Conservation (phyloP, 192 early-diverging fungal species). For the Podila epigama region DNA sequence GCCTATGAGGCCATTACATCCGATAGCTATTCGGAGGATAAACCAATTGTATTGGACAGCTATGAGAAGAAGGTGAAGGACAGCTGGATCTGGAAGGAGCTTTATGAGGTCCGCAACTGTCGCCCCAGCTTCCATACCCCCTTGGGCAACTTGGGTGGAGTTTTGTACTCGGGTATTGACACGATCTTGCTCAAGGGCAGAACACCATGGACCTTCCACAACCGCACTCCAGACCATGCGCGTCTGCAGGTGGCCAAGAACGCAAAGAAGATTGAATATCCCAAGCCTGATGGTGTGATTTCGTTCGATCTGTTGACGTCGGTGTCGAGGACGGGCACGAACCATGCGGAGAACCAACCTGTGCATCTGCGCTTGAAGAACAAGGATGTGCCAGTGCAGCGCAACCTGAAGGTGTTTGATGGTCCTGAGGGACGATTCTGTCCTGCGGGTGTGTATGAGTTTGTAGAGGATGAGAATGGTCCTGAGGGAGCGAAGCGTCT, state of each 20-base stretch:
- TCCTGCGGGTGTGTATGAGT: conserved; percentile 98
- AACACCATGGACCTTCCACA: conserved; percentile 94
- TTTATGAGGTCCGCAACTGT: conserved; percentile 91
- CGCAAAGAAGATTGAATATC: conserved; percentile 88
- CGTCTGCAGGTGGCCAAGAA: conserved; percentile 74
- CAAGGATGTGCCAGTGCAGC: conserved; percentile 76
- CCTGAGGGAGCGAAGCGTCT: conserved; percentile 85
- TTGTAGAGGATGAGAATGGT: conserved; percentile 90
- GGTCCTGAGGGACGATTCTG: conserved; percentile 98
- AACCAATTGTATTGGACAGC: conserved; percentile 71
- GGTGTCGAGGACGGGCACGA: conserved; percentile 91
- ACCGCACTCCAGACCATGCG: conserved; percentile 82
- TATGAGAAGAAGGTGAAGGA: conserved; percentile 86
- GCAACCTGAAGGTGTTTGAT: conserved; percentile 85
- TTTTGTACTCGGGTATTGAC: conserved; percentile 89
- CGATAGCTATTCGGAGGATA: conserved; percentile 52
- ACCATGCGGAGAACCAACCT: conserved; percentile 95
- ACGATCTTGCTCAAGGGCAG: conserved; percentile 89
- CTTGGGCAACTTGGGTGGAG: conserved; percentile 86
- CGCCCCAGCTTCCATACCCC: conserved; percentile 92
- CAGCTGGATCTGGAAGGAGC: conserved; percentile 92
- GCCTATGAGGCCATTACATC: conserved; percentile 75
- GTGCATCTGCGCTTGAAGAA: conserved; percentile 88
- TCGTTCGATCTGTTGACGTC: conserved; percentile 95
- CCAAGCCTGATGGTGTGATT: conserved; percentile 95